phyloP scores from a whole-genome alignment of 1,284 basidiomycete genomes.

The Meira miltonrushii region DNA sequence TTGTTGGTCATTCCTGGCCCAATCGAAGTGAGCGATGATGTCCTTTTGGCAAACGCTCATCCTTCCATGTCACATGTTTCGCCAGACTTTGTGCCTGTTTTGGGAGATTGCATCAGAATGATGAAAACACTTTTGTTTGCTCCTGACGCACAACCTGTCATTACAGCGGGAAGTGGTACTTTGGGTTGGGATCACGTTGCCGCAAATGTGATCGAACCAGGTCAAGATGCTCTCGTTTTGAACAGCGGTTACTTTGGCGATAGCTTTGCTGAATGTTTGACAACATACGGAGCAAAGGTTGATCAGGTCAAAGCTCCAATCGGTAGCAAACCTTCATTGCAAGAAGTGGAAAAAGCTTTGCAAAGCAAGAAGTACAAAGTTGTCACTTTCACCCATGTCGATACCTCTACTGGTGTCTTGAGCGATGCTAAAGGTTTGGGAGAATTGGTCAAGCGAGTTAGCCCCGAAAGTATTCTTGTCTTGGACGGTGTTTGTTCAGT shows the following conservation, averaged over 20 bases:
- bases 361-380: conserved; percentile 80
- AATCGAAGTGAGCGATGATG: conserved; percentile 75
- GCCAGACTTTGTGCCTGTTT: conserved; percentile 79
- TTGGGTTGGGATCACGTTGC: conserved; percentile 68
- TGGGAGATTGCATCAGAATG: conserved; percentile 85
- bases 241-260: conserved; percentile 56
- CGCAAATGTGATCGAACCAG: conserved; percentile 71
- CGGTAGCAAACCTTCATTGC: conserved; percentile 66
- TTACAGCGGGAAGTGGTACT: conserved; percentile 89
- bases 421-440: conserved; percentile 76
- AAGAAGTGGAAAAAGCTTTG: conserved; percentile 68
- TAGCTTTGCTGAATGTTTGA: conserved; percentile 52
- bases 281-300: conserved; percentile 85
- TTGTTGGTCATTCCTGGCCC: conserved; percentile 66
- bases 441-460: conserved; percentile 68
- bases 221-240: conserved; percentile 74
- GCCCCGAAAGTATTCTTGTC: conserved; percentile 78
- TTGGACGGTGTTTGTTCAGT: conserved; percentile 93
- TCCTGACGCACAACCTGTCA: conserved; percentile 62
- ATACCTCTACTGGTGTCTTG: conserved; percentile 64
- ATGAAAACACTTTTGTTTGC: conserved; percentile 58
- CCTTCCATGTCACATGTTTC: conserved; percentile 67
- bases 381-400: conserved; percentile 85
- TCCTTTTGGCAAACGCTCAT: conserved; percentile 53
- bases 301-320: conserved; percentile 76